Evolutionary conservation across 176 grass and related monocot species (phyloP), one percentile per base, ranked within the genome.

Genomic region (Avena insularis): DNA sequence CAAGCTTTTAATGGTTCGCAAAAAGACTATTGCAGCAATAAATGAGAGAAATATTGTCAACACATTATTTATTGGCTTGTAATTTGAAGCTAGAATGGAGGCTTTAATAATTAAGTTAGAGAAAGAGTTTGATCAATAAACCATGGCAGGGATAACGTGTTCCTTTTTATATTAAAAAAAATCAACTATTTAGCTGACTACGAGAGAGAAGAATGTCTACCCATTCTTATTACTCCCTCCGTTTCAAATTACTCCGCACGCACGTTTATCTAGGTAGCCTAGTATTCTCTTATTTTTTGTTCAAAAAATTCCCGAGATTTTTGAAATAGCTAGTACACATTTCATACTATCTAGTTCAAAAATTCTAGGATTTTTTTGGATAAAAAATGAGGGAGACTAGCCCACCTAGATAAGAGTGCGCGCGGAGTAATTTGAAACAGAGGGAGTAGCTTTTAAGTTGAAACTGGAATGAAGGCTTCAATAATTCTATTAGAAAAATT

Each of bases 21-120:
- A 71, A 70, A 19, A 9, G 43, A 71, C 14, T 36, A 40, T 53
- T 67, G 29, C 48, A 21, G 20, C 3, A 57, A n/a, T 12, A 47
- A 6, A 79, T 6, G 77, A 66, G 49, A 19, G 27, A 35, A 20
- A 77, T 77, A 77, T 55, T 77, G 74, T 55, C 74, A 76, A 35
- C 8, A 27, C 2, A 35, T 56, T 77, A 12, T 77, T 57, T 77
- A 36, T 36, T 77, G 9, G 50, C 9, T 20, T 33, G 49, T 35
- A 21, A 71, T 55, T 10, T 56, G 50, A 56, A 77, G 75, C 4
- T 77, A 16, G 50, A 77, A 56, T 12, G 9, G 27, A 35, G 50
- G 27, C 50, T 77, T 54, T 55, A 77, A 2, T 55, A 77, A 33
- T 17, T 54, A 48, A 76, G 25, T 33, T 36, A 77, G 4, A 35